These are phyloP conservation scores for Apiospora arundinis DNA, from an alignment of 2,329 filamentous ascomycete species.

Conservation along the genomic window DNA sequence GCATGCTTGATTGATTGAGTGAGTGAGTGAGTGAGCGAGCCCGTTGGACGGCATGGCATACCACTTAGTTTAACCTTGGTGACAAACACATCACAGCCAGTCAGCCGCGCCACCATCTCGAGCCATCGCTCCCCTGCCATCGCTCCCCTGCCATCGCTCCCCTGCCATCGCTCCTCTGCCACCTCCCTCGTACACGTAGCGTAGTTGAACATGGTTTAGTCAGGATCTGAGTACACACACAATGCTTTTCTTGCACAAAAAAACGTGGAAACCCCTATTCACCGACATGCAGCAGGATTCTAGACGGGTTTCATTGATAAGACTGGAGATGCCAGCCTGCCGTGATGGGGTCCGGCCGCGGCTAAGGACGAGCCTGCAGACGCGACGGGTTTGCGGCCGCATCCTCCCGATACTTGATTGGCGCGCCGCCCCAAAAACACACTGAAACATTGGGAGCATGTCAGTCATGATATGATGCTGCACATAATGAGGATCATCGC, in stretches of 20 bases:
- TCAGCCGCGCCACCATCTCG: not conserved
- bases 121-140: not conserved
- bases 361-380: constrained; percentile 15
- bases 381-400: constrained; percentile 5
- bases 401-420: constrained; percentile 12
- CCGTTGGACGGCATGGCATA: not conserved
- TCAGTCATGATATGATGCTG: constrained; percentile 12
- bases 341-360: constrained; percentile 16
- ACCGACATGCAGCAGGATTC: constrained; percentile 6
- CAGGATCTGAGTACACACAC: not conserved
- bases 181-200: not conserved
- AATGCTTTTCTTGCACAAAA: not conserved
- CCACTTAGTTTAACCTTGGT: no score
- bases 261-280: constrained; percentile 15
- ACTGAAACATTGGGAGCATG: not conserved
- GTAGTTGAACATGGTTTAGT: not conserved
- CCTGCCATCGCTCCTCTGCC: not conserved
- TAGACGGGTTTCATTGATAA: not conserved
- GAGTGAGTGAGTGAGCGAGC: no score
- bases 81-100: not conserved
- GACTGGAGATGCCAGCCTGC: not conserved
- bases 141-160: not conserved
- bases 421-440: not conserved
- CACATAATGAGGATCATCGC: not conserved
- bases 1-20: not conserved